These are phyloP conservation scores for Samsoniella hepiali DNA, from an alignment of 2,329 filamentous ascomycete genomes.

Conservation along the genomic window DNA sequence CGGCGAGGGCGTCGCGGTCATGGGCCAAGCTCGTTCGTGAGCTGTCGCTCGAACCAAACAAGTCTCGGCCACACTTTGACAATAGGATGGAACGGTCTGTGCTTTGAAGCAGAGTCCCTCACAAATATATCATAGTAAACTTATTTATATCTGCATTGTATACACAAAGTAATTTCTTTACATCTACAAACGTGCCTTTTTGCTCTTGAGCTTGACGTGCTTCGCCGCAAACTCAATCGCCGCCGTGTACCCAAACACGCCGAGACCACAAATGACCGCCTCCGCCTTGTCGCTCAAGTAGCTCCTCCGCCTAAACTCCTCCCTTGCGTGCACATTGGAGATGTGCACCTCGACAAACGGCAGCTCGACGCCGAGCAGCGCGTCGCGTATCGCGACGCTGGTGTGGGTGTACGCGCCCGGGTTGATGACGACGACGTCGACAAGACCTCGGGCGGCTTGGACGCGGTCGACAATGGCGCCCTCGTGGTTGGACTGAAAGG, in stretches of 20 bases:
- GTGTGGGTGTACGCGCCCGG: slow-evolving; percentile 74
- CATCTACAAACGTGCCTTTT: background rate
- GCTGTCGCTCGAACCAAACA: slow-evolving; percentile 24
- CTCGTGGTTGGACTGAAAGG: slow-evolving; percentile 77
- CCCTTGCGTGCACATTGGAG: slow-evolving; percentile 69
- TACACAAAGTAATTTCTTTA: background rate
- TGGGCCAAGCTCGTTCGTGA: slow-evolving; percentile 39
- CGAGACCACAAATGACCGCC: slow-evolving; percentile 69
- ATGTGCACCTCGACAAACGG: slow-evolving; percentile 79
- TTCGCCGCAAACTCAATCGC: slow-evolving; percentile 53
- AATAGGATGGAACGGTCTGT: background rate
- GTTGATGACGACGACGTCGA: slow-evolving; percentile 72
- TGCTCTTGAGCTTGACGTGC: background rate
- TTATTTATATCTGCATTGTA: background rate
- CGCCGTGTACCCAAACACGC: slow-evolving; percentile 58
- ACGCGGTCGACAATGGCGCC: slow-evolving; percentile 71
- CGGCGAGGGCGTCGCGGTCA: slow-evolving; percentile 49
- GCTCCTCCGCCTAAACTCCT: slow-evolving; percentile 65
- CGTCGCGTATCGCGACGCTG: slow-evolving; percentile 72
- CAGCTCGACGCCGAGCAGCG: slow-evolving; percentile 63
- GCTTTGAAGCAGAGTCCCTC: background rate
- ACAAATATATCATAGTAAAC: background rate
- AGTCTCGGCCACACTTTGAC: background rate
- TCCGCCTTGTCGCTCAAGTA: slow-evolving; percentile 74
- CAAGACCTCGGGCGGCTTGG: slow-evolving; percentile 56